These are phyloP conservation scores for Ampelocalamus luodianensis DNA, from an alignment of 176 grass and related monocot species.

Conservation along the genomic window DNA sequence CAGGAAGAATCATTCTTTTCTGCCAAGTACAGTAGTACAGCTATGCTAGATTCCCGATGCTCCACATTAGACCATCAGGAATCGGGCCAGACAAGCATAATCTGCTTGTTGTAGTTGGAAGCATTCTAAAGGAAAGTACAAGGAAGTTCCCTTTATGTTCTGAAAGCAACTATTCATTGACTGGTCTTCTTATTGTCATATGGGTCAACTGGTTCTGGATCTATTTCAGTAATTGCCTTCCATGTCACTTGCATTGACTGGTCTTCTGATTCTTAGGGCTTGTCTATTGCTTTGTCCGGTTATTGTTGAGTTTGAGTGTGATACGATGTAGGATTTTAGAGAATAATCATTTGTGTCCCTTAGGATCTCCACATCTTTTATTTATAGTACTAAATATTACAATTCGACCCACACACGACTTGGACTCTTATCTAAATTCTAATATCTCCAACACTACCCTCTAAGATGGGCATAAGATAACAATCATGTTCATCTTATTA, in stretches of 20 bases:
- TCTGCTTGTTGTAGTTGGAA: not conserved
- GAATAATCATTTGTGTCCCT: too few species aligned
- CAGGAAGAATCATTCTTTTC: conserved; percentile 17
- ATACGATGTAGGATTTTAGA: too few species aligned
- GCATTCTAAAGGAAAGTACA: conserved; percentile 12
- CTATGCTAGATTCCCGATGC: conserved; percentile 12
- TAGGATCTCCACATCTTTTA: too few species aligned
- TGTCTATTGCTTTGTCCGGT: not conserved
- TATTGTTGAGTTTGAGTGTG: too few species aligned
- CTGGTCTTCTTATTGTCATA: not conserved
- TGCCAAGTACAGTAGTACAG: conserved; percentile 2
- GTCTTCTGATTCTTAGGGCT: not conserved
- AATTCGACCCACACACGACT: too few species aligned
- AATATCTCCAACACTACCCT: too few species aligned
- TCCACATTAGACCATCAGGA: conserved; percentile 13
- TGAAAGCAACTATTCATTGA: not conserved
- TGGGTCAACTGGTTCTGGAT: conserved; percentile 26
- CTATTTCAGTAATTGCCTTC: not conserved
- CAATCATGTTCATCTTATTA: too few species aligned
- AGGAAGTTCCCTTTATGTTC: conserved; percentile 33
- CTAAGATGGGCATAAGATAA: too few species aligned
- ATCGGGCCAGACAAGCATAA: conserved; percentile 3
- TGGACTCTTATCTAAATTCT: too few species aligned
- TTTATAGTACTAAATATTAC: too few species aligned
- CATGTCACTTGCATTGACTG: conserved; percentile 27